Conservation (phyloP, 805 yeast species). For the Ogataea paraovalis region DNA sequence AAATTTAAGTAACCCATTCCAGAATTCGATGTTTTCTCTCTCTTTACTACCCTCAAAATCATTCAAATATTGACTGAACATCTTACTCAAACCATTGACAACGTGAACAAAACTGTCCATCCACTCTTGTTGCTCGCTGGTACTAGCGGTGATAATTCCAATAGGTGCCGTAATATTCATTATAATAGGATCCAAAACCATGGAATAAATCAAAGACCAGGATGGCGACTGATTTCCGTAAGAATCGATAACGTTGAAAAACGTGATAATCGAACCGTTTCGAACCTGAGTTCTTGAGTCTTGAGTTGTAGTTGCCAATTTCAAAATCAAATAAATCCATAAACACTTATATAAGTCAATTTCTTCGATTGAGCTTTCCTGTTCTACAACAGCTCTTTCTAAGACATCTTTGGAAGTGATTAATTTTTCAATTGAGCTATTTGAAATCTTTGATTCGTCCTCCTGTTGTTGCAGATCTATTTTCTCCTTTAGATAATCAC, state of each 20-base stretch:
- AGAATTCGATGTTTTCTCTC: constrained; percentile 32
- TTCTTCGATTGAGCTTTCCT: constrained; percentile 16
- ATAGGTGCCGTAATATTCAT: constrained; percentile 27
- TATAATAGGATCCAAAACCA: constrained; percentile 54
- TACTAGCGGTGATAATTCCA: background rate
- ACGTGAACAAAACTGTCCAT: constrained; percentile 61
- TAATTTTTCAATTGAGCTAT: constrained; percentile 8
- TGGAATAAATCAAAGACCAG: constrained; percentile 66
- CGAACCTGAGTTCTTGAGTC: constrained; percentile 77
- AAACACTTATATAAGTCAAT: constrained; percentile 36
- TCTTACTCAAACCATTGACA: constrained; percentile 59
- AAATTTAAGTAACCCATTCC: constrained; percentile 55
- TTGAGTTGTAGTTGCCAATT: constrained; percentile 57
- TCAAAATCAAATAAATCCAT: constrained; percentile 62
- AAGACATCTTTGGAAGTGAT: constrained; percentile 23
- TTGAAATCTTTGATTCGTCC: background rate
- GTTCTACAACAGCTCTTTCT: constrained; percentile 7
- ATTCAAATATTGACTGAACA: constrained; percentile 52
- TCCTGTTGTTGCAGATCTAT: constrained; percentile 13
- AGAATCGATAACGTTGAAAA: constrained; percentile 75
- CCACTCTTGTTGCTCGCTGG: constrained; percentile 35
- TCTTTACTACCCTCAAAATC: constrained; percentile 28
- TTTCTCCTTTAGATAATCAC: constrained; percentile 60
- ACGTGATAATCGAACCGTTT: constrained; percentile 86
- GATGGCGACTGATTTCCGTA: constrained; percentile 55